Evolutionary conservation across 345 rosid species (phyloP).

Genomic region (Corchorus olitorius): DNA sequence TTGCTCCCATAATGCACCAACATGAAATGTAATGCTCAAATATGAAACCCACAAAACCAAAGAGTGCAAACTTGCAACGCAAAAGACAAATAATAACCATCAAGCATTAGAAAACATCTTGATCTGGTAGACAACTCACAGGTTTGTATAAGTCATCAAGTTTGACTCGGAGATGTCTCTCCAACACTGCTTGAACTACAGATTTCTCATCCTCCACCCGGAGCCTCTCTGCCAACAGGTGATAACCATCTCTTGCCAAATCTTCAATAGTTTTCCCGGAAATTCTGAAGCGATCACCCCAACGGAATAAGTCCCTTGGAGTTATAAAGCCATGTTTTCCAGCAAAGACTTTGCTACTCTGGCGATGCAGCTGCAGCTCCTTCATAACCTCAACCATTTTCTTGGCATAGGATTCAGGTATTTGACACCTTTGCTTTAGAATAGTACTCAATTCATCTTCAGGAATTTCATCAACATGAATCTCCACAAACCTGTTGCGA

Average conservation of each 20-base stretch:
- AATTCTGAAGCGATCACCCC: conserved; percentile 82
- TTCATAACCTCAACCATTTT: conserved; percentile 93
- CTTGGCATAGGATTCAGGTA: conserved; percentile 73
- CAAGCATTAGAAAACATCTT: neutral
- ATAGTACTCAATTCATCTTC: conserved; percentile 78
- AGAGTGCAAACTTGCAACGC: neutral
- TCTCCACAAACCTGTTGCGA: conserved; percentile 96
- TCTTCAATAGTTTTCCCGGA: conserved; percentile 73
- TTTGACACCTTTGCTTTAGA: conserved; percentile 62
- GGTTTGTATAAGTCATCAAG: conserved; percentile 70
- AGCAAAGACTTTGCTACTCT: conserved; percentile 93
- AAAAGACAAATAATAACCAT: neutral
- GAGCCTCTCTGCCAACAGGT: conserved; percentile 89
- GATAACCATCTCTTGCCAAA: conserved; percentile 89
- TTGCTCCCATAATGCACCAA: neutral
- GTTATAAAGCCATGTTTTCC: conserved; percentile 99
- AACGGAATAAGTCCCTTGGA: conserved; percentile 94
- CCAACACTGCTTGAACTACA: conserved; percentile 78
- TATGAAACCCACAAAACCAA: neutral
- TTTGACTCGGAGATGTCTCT: conserved; percentile 60
- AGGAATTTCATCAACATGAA: conserved; percentile 97
- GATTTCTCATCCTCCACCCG: conserved; percentile 80
- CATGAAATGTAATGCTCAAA: conserved; percentile 17
- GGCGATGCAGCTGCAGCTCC: conserved; percentile 88
- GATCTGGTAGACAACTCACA: conserved; percentile 38